phyloP scores from a whole-genome alignment of 805 yeast genomes.

The Candida ficus region DNA sequence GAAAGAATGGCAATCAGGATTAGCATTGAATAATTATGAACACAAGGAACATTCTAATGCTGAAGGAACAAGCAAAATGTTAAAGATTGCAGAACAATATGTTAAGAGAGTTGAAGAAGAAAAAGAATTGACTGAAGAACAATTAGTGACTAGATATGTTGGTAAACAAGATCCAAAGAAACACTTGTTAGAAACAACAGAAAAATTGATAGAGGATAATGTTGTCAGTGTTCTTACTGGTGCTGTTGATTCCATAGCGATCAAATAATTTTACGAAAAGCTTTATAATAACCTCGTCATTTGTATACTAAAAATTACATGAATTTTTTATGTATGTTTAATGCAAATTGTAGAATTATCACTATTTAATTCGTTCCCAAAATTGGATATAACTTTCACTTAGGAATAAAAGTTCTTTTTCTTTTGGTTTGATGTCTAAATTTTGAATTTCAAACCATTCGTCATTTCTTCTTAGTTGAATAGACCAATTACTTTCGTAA shows the following conservation, averaged over 20 bases:
- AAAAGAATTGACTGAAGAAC: constrained; percentile 80
- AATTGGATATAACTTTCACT: constrained; percentile 62
- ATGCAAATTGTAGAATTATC: not conserved
- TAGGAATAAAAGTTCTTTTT: constrained; percentile 55
- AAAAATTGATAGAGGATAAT: constrained; percentile 80
- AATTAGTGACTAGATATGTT: constrained; percentile 90
- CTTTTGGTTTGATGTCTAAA: constrained; percentile 39
- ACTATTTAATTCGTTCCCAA: constrained; percentile 41
- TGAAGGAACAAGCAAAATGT: constrained; percentile 71
- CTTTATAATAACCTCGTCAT: not conserved
- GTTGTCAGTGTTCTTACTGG: constrained; percentile 84
- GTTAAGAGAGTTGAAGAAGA: constrained; percentile 91
- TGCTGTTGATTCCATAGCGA: constrained; percentile 85
- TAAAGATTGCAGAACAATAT: constrained; percentile 84
- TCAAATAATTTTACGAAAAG: constrained; percentile 53
- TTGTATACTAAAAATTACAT: constrained; percentile 1
- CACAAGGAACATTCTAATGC: constrained; percentile 72
- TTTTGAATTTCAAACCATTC: constrained; percentile 61
- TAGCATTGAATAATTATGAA: constrained; percentile 70
- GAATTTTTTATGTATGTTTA: not conserved
- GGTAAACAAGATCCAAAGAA: constrained; percentile 99
- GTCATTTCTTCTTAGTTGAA: constrained; percentile 40
- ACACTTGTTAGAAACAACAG: constrained; percentile 88
- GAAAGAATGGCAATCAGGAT: constrained; percentile 92
- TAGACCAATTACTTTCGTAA: constrained; percentile 38